Evolutionary conservation across 2,329 filamentous ascomycete genomes (phyloP).

Genomic region (Uncinocarpus reesii): DNA sequence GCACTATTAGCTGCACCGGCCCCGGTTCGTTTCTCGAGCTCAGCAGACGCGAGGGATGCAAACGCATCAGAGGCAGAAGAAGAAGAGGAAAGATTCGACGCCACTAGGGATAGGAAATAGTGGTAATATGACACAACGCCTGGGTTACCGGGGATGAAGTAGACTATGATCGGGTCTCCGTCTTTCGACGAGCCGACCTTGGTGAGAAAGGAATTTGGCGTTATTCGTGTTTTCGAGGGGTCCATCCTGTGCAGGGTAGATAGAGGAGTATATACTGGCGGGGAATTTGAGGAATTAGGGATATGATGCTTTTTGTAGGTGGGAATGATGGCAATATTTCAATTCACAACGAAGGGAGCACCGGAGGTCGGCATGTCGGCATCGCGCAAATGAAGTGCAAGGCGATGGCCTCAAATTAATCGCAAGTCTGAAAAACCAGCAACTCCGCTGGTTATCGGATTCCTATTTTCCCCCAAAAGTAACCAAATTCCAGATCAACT

Average conservation of each 20-base stretch:
- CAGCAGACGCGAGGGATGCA: not conserved
- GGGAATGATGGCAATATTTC: too few relatives aligned
- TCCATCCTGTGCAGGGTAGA: not conserved
- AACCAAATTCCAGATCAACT: not conserved
- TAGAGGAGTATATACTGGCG: not conserved
- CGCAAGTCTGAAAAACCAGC: not conserved
- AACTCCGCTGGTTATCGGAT: not conserved
- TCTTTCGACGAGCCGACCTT: conserved; percentile 2
- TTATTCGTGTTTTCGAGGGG: conserved; percentile 16
- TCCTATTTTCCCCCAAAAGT: not conserved
- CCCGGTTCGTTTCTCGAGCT: not conserved
- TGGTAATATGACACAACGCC: conserved; percentile 43
- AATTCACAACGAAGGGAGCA: too few relatives aligned
- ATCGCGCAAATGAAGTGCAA: too few relatives aligned
- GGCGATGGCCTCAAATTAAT: not conserved
- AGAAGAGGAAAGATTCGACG: conserved; percentile 18
- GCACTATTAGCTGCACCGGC: not conserved
- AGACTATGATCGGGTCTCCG: conserved; percentile 29
- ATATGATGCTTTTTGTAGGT: too few relatives aligned
- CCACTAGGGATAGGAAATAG: conserved; percentile 33
- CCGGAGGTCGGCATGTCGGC: too few relatives aligned
- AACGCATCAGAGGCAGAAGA: not conserved
- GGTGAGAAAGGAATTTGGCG: conserved; percentile 26
- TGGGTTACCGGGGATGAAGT: conserved; percentile 44
- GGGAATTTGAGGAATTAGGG: too few relatives aligned